phyloP scores from a whole-genome alignment of 306 rosid species.

The Delonix regia region DNA sequence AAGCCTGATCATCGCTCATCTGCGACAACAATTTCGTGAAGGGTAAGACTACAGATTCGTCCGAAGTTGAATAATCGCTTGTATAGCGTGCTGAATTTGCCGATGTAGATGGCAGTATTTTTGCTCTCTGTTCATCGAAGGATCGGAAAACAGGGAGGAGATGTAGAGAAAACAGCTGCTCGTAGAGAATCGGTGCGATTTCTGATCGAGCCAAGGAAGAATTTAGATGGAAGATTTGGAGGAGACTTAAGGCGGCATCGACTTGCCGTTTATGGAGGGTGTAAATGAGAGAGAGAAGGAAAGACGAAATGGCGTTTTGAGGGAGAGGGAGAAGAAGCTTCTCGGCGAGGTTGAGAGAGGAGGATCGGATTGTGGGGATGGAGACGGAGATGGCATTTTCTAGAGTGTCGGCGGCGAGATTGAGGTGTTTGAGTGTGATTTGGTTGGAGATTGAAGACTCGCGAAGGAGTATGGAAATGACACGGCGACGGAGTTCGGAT shows the following conservation, averaged over 20 bases:
- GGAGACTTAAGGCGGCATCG: constrained; percentile 57
- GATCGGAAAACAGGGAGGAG: constrained; percentile 67
- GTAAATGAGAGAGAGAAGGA: constrained; percentile 66
- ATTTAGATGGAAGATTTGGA: constrained; percentile 50
- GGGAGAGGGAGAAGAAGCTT: constrained; percentile 65
- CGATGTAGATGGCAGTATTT: constrained; percentile 39
- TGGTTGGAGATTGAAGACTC: constrained; percentile 34
- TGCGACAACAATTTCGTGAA: constrained; percentile 60
- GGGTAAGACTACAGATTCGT: constrained; percentile 45
- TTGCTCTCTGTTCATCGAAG: constrained; percentile 60
- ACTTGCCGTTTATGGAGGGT: constrained; percentile 47
- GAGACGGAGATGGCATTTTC: constrained; percentile 60
- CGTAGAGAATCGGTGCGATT: constrained; percentile 69
- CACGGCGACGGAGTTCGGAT: constrained; percentile 55
- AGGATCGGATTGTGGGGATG: constrained; percentile 45
- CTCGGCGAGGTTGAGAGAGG: constrained; percentile 67
- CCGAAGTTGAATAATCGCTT: constrained; percentile 44
- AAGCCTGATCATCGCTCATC: constrained; percentile 68
- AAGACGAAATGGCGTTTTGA: constrained; percentile 50
- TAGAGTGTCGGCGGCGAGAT: constrained; percentile 58
- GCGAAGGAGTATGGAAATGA: constrained; percentile 47
- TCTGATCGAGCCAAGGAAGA: constrained; percentile 72
- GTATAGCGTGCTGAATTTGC: background rate
- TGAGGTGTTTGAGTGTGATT: constrained; percentile 50
- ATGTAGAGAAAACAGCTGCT: constrained; percentile 65